These are phyloP conservation scores for Hymenoscyphus scutula DNA, from an alignment of 2,329 filamentous ascomycete species.

Conservation along the genomic window DNA sequence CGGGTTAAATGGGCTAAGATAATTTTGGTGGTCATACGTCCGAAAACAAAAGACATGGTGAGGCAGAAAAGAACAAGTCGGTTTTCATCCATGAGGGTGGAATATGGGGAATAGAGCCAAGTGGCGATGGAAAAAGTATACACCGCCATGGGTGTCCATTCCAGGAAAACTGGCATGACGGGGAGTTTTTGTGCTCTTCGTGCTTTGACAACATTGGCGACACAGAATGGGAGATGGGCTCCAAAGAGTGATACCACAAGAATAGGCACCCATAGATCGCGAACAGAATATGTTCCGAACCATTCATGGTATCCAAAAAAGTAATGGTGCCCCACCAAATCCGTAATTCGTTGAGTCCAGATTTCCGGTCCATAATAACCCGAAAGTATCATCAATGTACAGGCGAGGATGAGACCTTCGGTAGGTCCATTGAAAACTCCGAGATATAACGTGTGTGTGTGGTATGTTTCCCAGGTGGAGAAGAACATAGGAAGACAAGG, in stretches of 20 bases:
- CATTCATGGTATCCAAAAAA: conserved; percentile 53
- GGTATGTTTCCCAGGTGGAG: conserved; percentile 99
- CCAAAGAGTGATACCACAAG: conserved; percentile 64
- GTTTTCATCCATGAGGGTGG: conserved; percentile 76
- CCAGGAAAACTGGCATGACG: conserved; percentile 78
- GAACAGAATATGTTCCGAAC: conserved; percentile 71
- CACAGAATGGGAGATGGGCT: conserved; percentile 83
- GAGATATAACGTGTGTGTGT: conserved; percentile 94
- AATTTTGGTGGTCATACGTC: conserved; percentile 97
- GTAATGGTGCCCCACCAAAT: conserved; percentile 60
- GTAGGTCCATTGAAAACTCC: conserved; percentile 97
- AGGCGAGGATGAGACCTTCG: conserved; percentile 88
- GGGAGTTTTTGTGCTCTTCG: conserved; percentile 70
- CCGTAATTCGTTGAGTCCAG: conserved; percentile 74
- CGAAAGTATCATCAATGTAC: conserved; percentile 78
- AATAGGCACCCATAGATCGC: conserved; percentile 82
- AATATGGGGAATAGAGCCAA: conserved; percentile 91
- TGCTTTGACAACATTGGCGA: conserved; percentile 79
- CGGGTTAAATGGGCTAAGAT: conserved; percentile 92
- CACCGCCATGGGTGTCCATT: conserved; percentile 88
- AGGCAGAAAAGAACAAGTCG: conserved; percentile 89
- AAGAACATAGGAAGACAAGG: conserved; percentile 98
- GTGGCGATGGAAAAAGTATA: conserved; percentile 72
- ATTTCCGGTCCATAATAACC: conserved; percentile 86
- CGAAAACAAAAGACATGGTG: conserved; percentile 95